Percentiles rank a stretch among this genome's conserved stretches.
phyloP scores from a whole-genome alignment of 208 protist species.

The Acanthamoeba sp. region DNA sequence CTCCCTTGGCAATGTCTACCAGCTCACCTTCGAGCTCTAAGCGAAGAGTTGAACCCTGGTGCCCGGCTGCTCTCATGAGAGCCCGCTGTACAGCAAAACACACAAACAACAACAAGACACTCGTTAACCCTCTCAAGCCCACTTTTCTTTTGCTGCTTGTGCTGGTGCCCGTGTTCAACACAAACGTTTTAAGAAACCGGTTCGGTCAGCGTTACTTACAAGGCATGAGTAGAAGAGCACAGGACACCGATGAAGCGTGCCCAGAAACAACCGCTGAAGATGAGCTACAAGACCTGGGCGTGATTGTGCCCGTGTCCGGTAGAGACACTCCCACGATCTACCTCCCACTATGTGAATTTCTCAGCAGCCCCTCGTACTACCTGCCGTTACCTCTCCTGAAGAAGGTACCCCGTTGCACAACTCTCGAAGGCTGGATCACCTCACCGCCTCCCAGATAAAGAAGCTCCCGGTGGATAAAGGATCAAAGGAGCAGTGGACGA shows the following conservation, averaged over 20 bases:
- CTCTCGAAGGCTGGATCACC: neutral
- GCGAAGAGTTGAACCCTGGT: no score
- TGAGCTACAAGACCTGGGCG: neutral
- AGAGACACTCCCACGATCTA: neutral
- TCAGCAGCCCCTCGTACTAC: neutral
- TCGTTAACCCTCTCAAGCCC: no score
- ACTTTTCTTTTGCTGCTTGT: no score
- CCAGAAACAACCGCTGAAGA: neutral
- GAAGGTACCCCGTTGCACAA: neutral
- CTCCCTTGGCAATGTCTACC: slow-evolving; percentile 69
- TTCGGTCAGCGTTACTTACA: no score
- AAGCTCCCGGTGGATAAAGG: slow-evolving; percentile 3
- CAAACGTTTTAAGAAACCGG: no score
- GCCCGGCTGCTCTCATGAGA: no score
- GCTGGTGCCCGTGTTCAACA: no score
- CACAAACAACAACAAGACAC: no score
- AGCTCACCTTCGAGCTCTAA: slow-evolving; percentile 41
- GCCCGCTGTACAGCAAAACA: no score
- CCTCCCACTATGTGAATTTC: neutral
- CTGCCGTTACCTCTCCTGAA: neutral
- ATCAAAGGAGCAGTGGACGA: neutral
- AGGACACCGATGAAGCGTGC: neutral
- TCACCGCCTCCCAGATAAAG: neutral
- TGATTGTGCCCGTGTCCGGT: neutral
- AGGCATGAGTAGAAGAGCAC: no score